Evolutionary conservation across 768 basidiomycete species (phyloP).

Genomic region (Suillus lakei): DNA sequence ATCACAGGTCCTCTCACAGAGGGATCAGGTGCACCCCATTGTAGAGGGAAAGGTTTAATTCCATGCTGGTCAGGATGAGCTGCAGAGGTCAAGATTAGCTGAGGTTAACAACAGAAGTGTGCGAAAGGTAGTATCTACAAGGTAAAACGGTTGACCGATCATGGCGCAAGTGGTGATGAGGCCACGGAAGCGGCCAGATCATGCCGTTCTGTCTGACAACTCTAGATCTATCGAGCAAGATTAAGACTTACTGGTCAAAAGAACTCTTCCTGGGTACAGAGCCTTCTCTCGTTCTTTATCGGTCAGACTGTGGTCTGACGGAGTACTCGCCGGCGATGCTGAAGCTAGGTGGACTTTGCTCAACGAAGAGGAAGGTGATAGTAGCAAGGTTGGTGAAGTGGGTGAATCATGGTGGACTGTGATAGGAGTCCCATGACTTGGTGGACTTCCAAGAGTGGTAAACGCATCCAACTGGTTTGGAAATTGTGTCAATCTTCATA

Average conservation of each 20-base stretch:
- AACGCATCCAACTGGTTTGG: slow-evolving; percentile 53
- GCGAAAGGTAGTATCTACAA: slow-evolving; percentile 13
- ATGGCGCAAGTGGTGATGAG: background rate
- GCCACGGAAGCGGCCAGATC: background rate
- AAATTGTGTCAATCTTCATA: slow-evolving; percentile 8
- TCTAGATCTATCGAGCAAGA: background rate
- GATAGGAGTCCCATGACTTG: slow-evolving; percentile 32
- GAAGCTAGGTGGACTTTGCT: slow-evolving; percentile 32
- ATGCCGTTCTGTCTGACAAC: background rate
- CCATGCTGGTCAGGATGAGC: slow-evolving; percentile 94
- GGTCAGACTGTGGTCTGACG: slow-evolving; percentile 21
- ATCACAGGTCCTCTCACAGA: slow-evolving; percentile 82
- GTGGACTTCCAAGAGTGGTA: slow-evolving; percentile 34
- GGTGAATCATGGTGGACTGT: slow-evolving; percentile 32
- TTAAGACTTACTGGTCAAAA: slow-evolving; percentile 74
- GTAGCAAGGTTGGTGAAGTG: slow-evolving; percentile 25
- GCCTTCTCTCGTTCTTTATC: slow-evolving; percentile 76
- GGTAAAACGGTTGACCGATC: background rate
- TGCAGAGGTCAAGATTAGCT: slow-evolving; percentile 23
- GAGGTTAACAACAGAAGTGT: slow-evolving; percentile 11
- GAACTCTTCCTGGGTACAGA: slow-evolving; percentile 82
- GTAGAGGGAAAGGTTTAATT: slow-evolving; percentile 76
- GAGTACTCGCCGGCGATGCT: slow-evolving; percentile 27
- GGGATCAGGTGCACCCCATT: slow-evolving; percentile 79
- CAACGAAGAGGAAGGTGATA: slow-evolving; percentile 33